These are phyloP conservation scores for Persicaria maculosa DNA, from an alignment of 148 eudicot genomes.

Conservation along the genomic window DNA sequence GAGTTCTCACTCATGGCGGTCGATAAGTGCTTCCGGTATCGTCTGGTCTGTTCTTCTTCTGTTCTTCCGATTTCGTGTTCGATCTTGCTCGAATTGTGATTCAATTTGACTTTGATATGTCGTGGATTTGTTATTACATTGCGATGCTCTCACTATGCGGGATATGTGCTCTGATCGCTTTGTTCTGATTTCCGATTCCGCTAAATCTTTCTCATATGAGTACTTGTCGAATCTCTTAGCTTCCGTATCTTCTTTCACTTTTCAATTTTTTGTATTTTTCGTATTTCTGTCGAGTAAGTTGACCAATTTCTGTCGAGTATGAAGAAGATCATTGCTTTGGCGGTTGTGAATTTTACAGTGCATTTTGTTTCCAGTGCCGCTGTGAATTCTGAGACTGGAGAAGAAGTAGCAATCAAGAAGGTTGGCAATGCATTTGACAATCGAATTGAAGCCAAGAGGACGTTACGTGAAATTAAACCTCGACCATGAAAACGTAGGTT, in stretches of 20 bases:
- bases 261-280: background rate
- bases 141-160: background rate
- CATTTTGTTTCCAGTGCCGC: too few relatives aligned
- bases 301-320: too few relatives aligned
- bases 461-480: too few relatives aligned
- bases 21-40: constrained; percentile 17
- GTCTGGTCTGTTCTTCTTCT: constrained; percentile 12
- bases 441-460: too few relatives aligned
- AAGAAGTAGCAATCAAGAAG: too few relatives aligned
- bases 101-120: background rate
- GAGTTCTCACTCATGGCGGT: too few relatives aligned
- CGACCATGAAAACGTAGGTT: too few relatives aligned
- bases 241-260: too few relatives aligned
- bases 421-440: too few relatives aligned
- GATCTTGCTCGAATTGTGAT: background rate
- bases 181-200: background rate
- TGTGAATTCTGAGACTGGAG: too few relatives aligned
- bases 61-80: background rate
- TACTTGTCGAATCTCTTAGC: background rate
- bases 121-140: background rate
- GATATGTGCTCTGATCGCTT: background rate
- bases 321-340: background rate
- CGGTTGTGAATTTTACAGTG: too few relatives aligned
- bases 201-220: too few relatives aligned
- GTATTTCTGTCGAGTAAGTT: background rate